A percentile compares a stretch with the other conserved stretches of the same genome.
phyloP scores from a whole-genome alignment of 768 basidiomycete species.

The Floccularia luteovirens region DNA sequence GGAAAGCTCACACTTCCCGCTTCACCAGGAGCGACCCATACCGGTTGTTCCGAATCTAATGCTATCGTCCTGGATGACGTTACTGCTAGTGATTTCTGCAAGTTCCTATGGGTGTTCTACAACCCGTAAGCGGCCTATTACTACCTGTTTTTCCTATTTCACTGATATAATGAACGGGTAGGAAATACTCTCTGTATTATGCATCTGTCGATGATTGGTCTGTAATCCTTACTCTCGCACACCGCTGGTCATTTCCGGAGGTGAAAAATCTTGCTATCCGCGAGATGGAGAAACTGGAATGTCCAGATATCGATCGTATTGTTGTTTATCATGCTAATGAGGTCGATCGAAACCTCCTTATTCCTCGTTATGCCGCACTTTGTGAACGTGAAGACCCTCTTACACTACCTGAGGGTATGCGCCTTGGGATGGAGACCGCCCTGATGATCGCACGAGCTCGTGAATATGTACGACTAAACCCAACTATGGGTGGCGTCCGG shows the following conservation, averaged over 20 bases:
- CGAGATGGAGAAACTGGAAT: constrained; percentile 36
- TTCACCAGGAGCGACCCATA: constrained; percentile 18
- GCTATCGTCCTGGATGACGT: constrained; percentile 34
- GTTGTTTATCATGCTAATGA: constrained; percentile 44
- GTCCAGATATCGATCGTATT: constrained; percentile 47
- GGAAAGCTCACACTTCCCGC: constrained; percentile 22
- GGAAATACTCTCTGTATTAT: constrained; percentile 48
- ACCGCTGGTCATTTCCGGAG: constrained; percentile 46
- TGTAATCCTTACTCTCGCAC: constrained; percentile 42
- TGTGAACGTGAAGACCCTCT: constrained; percentile 45
- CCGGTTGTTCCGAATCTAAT: constrained; percentile 29
- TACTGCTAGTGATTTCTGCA: constrained; percentile 29
- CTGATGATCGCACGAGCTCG: constrained; percentile 45
- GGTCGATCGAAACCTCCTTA: constrained; percentile 39
- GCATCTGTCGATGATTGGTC: constrained; percentile 46
- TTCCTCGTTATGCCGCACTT: constrained; percentile 43
- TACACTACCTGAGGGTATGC: constrained; percentile 41
- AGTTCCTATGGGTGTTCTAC: constrained; percentile 49
- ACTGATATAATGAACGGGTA: constrained; percentile 13
- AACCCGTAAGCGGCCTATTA: constrained; percentile 31
- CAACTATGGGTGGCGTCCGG: constrained; percentile 19
- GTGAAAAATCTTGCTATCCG: constrained; percentile 46
- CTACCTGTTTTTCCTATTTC: not conserved
- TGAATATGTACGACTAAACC: constrained; percentile 33
- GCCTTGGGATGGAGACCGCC: constrained; percentile 50